These are phyloP conservation scores for Cyberlindnera mrakii DNA, from an alignment of 805 yeast genomes.

Conservation along the genomic window DNA sequence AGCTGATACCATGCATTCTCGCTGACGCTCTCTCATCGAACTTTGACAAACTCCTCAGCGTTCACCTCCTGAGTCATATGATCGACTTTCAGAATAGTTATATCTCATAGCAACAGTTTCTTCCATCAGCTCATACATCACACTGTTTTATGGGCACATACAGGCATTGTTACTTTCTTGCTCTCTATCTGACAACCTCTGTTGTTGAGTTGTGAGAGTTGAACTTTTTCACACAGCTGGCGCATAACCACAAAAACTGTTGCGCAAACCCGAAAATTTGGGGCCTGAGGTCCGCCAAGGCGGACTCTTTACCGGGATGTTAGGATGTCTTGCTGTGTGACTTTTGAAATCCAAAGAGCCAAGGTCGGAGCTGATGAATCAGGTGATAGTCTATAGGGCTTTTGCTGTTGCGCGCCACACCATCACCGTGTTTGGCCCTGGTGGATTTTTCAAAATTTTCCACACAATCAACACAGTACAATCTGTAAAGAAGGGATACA, in stretches of 20 bases:
- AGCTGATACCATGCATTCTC: too few species aligned
- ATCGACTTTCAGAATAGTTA: too few species aligned
- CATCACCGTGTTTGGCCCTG: conserved; percentile 1
- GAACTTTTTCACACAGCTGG: conserved; percentile 17
- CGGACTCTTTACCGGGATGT: neutral
- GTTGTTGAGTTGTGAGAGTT: conserved; percentile 15
- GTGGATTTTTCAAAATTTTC: conserved; percentile 18
- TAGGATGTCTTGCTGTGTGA: neutral
- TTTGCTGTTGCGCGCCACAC: neutral
- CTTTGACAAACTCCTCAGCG: too few species aligned
- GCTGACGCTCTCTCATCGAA: too few species aligned
- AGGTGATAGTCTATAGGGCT: conserved; percentile 9
- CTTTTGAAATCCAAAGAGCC: neutral
- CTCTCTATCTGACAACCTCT: neutral
- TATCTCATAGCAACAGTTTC: neutral
- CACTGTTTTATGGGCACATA: conserved; percentile 24
- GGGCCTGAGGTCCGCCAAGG: neutral
- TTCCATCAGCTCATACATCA: neutral
- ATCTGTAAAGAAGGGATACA: neutral
- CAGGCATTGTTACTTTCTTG: conserved; percentile 34
- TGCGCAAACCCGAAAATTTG: conserved; percentile 1
- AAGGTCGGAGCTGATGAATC: neutral
- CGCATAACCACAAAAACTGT: neutral
- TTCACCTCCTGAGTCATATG: too few species aligned
- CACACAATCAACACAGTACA: conserved; percentile 4